Conservation (phyloP, 495 filamentous ascomycete species). For the Podospora didyma region DNA sequence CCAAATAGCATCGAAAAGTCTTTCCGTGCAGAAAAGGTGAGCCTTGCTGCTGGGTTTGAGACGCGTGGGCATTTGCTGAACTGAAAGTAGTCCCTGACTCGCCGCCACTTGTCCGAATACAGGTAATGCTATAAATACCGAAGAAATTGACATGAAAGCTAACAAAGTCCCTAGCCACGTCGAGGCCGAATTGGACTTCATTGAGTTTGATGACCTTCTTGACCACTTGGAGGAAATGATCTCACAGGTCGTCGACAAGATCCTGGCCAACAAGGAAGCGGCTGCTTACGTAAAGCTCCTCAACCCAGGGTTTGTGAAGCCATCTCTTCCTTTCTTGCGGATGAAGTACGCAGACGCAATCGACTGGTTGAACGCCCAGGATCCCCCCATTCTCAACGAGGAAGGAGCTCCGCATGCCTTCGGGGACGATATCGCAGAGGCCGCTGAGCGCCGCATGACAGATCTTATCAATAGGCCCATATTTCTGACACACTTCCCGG, state of each 20-base stretch:
- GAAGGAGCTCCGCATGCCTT: constrained; percentile 85
- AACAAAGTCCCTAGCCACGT: too few species aligned
- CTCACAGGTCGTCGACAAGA: constrained; percentile 75
- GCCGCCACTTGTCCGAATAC: constrained; percentile 89
- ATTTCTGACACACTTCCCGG: constrained; percentile 95
- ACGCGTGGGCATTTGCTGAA: too few species aligned
- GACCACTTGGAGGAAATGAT: constrained; percentile 85
- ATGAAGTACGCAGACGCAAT: constrained; percentile 97
- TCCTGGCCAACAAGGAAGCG: constrained; percentile 67
- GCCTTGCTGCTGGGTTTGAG: too few species aligned
- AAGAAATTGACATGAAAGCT: too few species aligned
- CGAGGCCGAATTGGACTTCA: constrained; percentile 95
- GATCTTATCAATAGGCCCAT: constrained; percentile 93
- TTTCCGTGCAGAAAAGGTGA: constrained; percentile 98
- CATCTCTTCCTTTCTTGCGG: constrained; percentile 82
- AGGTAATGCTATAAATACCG: too few species aligned
- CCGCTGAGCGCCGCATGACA: constrained; percentile 94
- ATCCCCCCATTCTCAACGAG: constrained; percentile 73
- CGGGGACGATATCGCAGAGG: constrained; percentile 97
- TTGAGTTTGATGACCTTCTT: constrained; percentile 90
- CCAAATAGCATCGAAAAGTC: constrained; percentile 97
- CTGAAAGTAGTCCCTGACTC: constrained; percentile 84
- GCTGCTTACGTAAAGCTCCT: constrained; percentile 69
- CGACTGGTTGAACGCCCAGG: constrained; percentile 82
- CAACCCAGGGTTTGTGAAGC: constrained; percentile 83